Evolutionary conservation across 163 green algal species (phyloP).

Genomic region (Chlorella variabilis): DNA sequence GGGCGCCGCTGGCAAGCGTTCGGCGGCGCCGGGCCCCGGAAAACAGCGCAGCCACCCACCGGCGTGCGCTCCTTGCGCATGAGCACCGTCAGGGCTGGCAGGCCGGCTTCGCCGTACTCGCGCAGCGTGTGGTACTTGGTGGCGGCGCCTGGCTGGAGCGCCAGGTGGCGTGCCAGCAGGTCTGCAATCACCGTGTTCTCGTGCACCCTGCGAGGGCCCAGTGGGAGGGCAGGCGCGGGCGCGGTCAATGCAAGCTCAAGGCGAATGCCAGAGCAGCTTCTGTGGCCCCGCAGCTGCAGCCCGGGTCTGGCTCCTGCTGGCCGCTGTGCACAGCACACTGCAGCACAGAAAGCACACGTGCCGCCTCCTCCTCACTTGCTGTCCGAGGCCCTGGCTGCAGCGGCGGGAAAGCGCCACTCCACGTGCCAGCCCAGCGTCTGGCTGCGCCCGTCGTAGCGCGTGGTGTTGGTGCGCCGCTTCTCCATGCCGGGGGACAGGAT

Average conservation of each 20-base stretch:
- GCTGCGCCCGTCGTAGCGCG: slow-evolving; percentile 62
- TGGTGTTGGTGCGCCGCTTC: slow-evolving; percentile 70
- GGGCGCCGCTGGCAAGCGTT: too few relatives aligned
- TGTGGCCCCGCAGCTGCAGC: too few relatives aligned
- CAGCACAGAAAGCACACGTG: too few relatives aligned
- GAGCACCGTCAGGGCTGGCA: slow-evolving; percentile 52
- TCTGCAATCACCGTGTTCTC: slow-evolving; percentile 48
- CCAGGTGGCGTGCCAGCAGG: slow-evolving; percentile 53
- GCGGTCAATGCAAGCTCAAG: background rate
- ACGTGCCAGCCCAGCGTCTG: slow-evolving; percentile 72
- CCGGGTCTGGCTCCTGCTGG: too few relatives aligned
- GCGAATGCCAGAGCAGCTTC: background rate
- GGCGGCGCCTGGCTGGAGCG: slow-evolving; percentile 48
- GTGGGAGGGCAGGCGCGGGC: too few relatives aligned
- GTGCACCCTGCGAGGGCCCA: slow-evolving; percentile 18
- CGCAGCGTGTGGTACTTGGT: slow-evolving; percentile 26
- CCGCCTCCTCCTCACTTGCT: slow-evolving; percentile 9
- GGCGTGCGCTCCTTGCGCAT: slow-evolving; percentile 72
- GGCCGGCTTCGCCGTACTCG: slow-evolving; percentile 43
- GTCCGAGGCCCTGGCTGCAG: background rate
- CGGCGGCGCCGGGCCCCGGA: too few relatives aligned
- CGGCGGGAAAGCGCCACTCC: slow-evolving; percentile 72
- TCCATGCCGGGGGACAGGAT: slow-evolving; percentile 70
- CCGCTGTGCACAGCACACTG: too few relatives aligned
- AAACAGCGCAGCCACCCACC: too few relatives aligned